phyloP scores from a whole-genome alignment of 73 alveolate genomes.

The Loxodes magnus region DNA sequence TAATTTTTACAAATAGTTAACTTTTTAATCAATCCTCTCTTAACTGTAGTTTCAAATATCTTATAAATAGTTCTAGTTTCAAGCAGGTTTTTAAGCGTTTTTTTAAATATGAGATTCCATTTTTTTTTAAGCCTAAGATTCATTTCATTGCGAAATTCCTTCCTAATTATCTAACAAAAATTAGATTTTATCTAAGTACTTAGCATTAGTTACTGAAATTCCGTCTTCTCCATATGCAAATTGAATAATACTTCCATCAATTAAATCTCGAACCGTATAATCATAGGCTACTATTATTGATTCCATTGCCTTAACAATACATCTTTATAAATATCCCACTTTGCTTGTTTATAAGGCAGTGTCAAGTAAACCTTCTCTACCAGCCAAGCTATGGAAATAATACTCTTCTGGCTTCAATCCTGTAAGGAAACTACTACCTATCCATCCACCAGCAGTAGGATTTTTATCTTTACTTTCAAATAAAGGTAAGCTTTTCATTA shows the following conservation, averaged over 20 bases:
- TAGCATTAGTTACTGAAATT: slow-evolving; percentile 75
- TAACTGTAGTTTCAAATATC: slow-evolving; percentile 20
- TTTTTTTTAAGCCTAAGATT: too few species aligned
- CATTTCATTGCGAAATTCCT: slow-evolving; percentile 44
- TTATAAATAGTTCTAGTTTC: slow-evolving; percentile 24
- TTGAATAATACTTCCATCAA: slow-evolving; percentile 92
- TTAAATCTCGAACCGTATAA: slow-evolving; percentile 94
- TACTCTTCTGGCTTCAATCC: slow-evolving; percentile 86
- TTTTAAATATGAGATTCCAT: too few species aligned
- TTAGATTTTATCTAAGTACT: slow-evolving; percentile 75
- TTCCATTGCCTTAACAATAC: slow-evolving; percentile 90
- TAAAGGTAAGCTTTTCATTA: slow-evolving; percentile 91
- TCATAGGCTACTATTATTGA: slow-evolving; percentile 85
- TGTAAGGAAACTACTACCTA: slow-evolving; percentile 89
- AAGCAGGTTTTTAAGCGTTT: slow-evolving; percentile 42
- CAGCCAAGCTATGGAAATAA: slow-evolving; percentile 79
- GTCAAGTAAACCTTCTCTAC: slow-evolving; percentile 98
- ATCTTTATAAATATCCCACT: slow-evolving; percentile 94
- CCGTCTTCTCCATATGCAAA: slow-evolving; percentile 96
- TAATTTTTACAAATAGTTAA: slow-evolving; percentile 40
- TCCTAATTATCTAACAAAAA: slow-evolving; percentile 76
- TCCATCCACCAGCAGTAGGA: slow-evolving; percentile 93
- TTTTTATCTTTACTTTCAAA: slow-evolving; percentile 90
- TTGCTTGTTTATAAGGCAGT: slow-evolving; percentile 97
- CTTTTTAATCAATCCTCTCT: slow-evolving; percentile 22